phyloP scores from a whole-genome alignment of 305 asterid genomes.

The Plantago coronopus region DNA sequence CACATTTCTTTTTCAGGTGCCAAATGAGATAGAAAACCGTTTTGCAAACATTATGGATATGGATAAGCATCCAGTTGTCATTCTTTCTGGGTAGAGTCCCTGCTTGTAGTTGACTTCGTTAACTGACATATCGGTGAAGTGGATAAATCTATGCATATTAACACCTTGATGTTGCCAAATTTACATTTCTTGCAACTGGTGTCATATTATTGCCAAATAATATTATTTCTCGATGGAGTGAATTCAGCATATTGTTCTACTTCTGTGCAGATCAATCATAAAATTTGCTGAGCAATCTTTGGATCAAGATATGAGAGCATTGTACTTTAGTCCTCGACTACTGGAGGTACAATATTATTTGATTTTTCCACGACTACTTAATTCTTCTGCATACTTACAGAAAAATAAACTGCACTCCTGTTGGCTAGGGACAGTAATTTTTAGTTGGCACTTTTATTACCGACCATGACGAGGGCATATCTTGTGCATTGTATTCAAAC shows the following conservation, averaged over 20 bases:
- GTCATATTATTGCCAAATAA: too few species aligned
- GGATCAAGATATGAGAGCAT: slow-evolving; percentile 73
- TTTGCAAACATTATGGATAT: slow-evolving; percentile 51
- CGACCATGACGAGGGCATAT: too few species aligned
- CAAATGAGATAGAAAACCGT: slow-evolving; percentile 59
- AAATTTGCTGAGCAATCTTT: slow-evolving; percentile 84
- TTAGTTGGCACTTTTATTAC: too few species aligned
- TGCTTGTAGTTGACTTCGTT: slow-evolving; percentile 15
- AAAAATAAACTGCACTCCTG: background rate
- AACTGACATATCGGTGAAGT: slow-evolving; percentile 1
- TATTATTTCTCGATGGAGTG: slow-evolving; percentile 18
- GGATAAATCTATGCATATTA: background rate
- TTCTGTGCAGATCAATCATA: slow-evolving; percentile 65
- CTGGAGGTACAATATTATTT: slow-evolving; percentile 69
- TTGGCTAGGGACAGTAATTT: background rate
- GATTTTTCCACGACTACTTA: slow-evolving; percentile 15
- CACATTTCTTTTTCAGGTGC: slow-evolving; percentile 47
- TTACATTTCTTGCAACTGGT: background rate
- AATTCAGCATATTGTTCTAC: slow-evolving; percentile 16
- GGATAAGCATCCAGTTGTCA: slow-evolving; percentile 82
- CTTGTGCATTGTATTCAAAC: too few species aligned
- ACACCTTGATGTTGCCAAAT: background rate
- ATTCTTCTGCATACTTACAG: background rate
- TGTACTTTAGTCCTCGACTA: slow-evolving; percentile 90
- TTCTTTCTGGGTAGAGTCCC: slow-evolving; percentile 67